A percentile compares a stretch with the other conserved stretches of the same genome.
These are phyloP conservation scores for Pyrenophora tritici-repentis DNA, from an alignment of 2,329 filamentous ascomycete genomes.

Conservation along the genomic window DNA sequence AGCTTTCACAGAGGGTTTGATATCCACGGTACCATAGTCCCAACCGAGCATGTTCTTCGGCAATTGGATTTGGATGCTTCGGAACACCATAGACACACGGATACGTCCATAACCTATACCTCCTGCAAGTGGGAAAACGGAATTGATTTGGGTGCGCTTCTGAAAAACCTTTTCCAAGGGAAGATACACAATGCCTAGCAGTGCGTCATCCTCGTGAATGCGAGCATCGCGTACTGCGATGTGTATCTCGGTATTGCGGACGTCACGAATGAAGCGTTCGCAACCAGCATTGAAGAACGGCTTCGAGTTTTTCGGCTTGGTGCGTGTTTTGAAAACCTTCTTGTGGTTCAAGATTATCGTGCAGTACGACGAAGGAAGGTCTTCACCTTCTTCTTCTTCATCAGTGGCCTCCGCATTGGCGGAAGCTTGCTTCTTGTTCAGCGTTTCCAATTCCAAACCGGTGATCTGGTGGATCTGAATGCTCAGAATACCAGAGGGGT, in stretches of 20 bases:
- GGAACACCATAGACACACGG: constrained; percentile 73
- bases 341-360: constrained; percentile 75
- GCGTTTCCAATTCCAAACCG: constrained; percentile 65
- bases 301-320: constrained; percentile 77
- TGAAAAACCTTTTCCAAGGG: constrained; percentile 66
- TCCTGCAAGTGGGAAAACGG: constrained; percentile 69
- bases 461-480: constrained; percentile 76
- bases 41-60: constrained; percentile 66
- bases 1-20: constrained; percentile 59
- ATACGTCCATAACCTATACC: constrained; percentile 74
- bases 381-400: constrained; percentile 64
- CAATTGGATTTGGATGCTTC: constrained; percentile 67
- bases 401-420: constrained; percentile 60
- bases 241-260: constrained; percentile 69
- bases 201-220: constrained; percentile 69
- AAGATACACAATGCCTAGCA: constrained; percentile 73
- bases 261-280: constrained; percentile 73
- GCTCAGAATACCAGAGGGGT: constrained; percentile 69
- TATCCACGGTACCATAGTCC: constrained; percentile 72
- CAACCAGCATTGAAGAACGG: constrained; percentile 80
- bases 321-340: constrained; percentile 71
- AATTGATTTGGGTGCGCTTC: constrained; percentile 67
- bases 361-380: constrained; percentile 72
- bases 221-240: constrained; percentile 70
- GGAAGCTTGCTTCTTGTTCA: constrained; percentile 60